Conservation (phyloP, 768 basidiomycete genomes). For the Galerina marginata region DNA sequence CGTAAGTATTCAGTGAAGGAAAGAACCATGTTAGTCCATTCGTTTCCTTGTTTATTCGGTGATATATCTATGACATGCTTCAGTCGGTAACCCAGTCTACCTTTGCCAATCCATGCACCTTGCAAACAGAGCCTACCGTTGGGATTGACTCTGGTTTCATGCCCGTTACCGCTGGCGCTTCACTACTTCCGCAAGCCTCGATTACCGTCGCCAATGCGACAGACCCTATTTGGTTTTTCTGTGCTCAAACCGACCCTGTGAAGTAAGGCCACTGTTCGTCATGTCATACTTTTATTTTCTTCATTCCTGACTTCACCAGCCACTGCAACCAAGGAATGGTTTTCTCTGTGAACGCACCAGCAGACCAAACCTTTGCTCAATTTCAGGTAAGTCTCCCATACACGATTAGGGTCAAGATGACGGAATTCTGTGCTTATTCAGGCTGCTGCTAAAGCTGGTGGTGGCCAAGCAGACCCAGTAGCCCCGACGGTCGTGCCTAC, state of each 20-base stretch:
- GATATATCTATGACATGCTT: neutral
- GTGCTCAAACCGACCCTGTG: conserved; percentile 46
- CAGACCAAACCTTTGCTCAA: conserved; percentile 48
- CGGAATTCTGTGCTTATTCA: neutral
- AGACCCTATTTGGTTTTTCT: conserved; percentile 67
- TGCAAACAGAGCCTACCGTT: conserved; percentile 36
- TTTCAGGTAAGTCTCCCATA: conserved; percentile 44
- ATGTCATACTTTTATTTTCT: neutral
- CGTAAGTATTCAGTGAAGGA: conserved; percentile 30
- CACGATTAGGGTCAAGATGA: neutral
- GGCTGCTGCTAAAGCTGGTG: conserved; percentile 28
- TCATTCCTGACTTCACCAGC: conserved; percentile 24
- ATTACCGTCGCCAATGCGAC: conserved; percentile 52
- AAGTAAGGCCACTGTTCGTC: conserved; percentile 16
- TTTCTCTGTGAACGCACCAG: conserved; percentile 60
- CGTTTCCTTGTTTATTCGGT: neutral
- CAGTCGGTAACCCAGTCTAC: conserved; percentile 67
- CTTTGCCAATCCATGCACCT: conserved; percentile 57
- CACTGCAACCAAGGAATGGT: conserved; percentile 66
- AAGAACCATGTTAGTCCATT: conserved; percentile 49
- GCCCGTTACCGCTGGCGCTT: conserved; percentile 36
- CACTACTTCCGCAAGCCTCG: conserved; percentile 45
- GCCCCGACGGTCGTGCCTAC: too few species aligned
- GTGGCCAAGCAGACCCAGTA: conserved; percentile 10
- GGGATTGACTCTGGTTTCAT: conserved; percentile 62